Percentiles rank a stretch among this genome's conserved stretches.
These are phyloP conservation scores for Boletus speciosus DNA, from an alignment of 768 basidiomycete species.

Conservation along the genomic window DNA sequence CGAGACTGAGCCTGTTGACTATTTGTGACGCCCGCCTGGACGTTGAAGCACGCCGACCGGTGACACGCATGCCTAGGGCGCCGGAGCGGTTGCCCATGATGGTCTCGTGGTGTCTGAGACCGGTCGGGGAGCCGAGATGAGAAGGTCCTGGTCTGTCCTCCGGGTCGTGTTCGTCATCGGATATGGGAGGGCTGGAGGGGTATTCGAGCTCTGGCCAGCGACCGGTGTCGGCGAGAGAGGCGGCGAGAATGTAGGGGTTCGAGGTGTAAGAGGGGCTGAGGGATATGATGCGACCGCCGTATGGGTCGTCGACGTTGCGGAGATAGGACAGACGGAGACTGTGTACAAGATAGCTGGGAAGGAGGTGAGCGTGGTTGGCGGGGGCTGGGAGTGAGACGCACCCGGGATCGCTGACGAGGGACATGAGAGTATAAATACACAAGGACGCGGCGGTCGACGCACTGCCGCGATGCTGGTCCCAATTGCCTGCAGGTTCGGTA, in stretches of 20 bases:
- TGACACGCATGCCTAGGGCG: conserved; percentile 72
- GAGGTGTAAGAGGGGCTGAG: conserved; percentile 72
- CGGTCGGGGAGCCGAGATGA: neutral
- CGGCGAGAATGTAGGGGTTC: conserved; percentile 80
- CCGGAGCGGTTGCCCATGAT: conserved; percentile 77
- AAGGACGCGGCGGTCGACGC: neutral
- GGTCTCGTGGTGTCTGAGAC: conserved; percentile 73
- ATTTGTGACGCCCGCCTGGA: conserved; percentile 46
- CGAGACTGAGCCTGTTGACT: conserved; percentile 1
- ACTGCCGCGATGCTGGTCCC: conserved; percentile 30
- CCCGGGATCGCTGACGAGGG: conserved; percentile 64
- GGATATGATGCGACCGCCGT: conserved; percentile 77
- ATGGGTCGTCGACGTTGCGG: conserved; percentile 84
- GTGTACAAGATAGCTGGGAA: conserved; percentile 69
- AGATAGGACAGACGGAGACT: conserved; percentile 81
- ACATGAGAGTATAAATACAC: conserved; percentile 37
- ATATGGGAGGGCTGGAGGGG: conserved; percentile 67
- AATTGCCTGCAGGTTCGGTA: conserved; percentile 57
- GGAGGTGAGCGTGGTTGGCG: neutral
- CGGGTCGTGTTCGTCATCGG: conserved; percentile 60
- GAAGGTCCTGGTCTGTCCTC: conserved; percentile 19
- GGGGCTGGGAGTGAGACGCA: conserved; percentile 22
- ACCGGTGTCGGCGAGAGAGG: conserved; percentile 73
- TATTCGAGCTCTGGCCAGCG: conserved; percentile 82
- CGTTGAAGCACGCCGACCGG: conserved; percentile 55